These are phyloP conservation scores for Annulohypoxylon truncatum DNA, from an alignment of 2,329 filamentous ascomycete species.

Conservation along the genomic window DNA sequence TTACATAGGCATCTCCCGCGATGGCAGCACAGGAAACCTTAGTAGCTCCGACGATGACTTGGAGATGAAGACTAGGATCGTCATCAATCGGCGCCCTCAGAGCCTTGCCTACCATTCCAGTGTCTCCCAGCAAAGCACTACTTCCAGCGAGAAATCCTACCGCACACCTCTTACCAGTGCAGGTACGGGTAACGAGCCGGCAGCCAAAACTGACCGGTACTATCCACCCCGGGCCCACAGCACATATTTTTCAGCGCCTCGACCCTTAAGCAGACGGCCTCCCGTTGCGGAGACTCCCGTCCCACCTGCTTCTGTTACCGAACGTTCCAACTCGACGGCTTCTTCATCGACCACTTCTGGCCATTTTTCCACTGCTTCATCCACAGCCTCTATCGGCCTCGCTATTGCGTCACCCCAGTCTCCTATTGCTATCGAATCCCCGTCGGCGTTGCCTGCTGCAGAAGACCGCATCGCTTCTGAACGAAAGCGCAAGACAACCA, in stretches of 20 bases:
- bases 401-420: constrained; percentile 44
- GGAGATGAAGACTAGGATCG: constrained; percentile 36
- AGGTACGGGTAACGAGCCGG: constrained; percentile 34
- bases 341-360: constrained; percentile 30
- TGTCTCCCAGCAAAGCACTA: constrained; percentile 35
- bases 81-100: constrained; percentile 25
- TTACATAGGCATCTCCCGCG: constrained; percentile 24
- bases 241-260: constrained; percentile 46
- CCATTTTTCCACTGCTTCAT: constrained; percentile 42
- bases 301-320: constrained; percentile 16
- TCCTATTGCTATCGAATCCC: constrained; percentile 37
- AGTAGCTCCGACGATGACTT: constrained; percentile 42
- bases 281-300: constrained; percentile 27
- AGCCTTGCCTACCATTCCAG: constrained; percentile 30
- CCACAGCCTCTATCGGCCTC: constrained; percentile 44
- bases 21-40: constrained; percentile 35
- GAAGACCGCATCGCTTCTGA: constrained; percentile 20
- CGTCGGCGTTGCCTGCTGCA: constrained; percentile 24
- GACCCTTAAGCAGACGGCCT: constrained; percentile 38
- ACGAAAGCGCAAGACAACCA: neutral
- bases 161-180: constrained; percentile 41
- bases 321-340: constrained; percentile 27
- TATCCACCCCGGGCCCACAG: constrained; percentile 45
- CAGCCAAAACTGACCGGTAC: constrained; percentile 38
- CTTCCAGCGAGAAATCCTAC: constrained; percentile 40